phyloP scores from a whole-genome alignment of 2,329 filamentous ascomycete species.

The Penicillium sp. region DNA sequence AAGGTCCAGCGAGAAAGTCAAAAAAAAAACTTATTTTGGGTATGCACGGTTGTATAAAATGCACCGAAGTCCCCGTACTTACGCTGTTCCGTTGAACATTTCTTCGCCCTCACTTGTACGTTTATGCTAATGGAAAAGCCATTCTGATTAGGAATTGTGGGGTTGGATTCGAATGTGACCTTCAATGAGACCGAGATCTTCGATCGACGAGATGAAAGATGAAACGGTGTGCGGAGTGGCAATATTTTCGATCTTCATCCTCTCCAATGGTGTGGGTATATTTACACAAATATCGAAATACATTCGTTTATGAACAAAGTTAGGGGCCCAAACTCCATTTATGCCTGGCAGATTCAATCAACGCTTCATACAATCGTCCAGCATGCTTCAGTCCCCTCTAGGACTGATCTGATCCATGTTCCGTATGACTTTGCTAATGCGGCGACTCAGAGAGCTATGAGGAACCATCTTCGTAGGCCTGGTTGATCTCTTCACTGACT shows the following conservation, averaged over 20 bases:
- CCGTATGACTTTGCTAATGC: neutral
- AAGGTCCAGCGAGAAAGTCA: too few species aligned
- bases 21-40: too few species aligned
- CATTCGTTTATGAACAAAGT: neutral
- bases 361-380: neutral
- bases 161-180: neutral
- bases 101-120: too few species aligned
- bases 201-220: neutral
- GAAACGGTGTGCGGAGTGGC: neutral
- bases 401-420: neutral
- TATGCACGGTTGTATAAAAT: too few species aligned
- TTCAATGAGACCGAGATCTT: too few species aligned
- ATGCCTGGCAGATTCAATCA: neutral
- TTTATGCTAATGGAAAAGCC: neutral
- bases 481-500: neutral
- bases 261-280: neutral
- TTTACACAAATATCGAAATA: neutral
- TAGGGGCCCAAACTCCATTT: neutral
- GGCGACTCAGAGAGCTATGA: neutral
- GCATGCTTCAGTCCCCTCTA: neutral
- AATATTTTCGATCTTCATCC: neutral
- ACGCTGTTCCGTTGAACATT: too few species aligned
- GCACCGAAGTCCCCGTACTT: too few species aligned
- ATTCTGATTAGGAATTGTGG: too few species aligned
- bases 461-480: neutral